Conservation (phyloP, 2,329 filamentous ascomycete genomes). For the Fonsecaea pedrosoi region DNA sequence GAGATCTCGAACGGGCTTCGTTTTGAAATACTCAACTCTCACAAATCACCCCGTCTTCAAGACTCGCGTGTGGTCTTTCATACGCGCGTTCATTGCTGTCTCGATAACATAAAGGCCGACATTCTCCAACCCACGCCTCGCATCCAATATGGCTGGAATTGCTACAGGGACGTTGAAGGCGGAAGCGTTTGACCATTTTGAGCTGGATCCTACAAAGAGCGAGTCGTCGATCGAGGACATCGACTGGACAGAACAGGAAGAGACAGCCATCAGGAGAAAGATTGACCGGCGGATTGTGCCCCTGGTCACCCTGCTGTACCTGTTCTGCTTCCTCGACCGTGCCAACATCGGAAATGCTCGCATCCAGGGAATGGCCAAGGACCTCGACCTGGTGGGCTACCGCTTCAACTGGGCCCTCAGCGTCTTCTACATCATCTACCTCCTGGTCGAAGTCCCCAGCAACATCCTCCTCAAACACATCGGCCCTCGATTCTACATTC, state of each 20-base stretch:
- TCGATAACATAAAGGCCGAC: background rate
- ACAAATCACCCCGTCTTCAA: background rate
- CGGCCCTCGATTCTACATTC: constrained; percentile 51
- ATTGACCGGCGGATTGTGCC: constrained; percentile 36
- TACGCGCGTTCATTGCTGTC: background rate
- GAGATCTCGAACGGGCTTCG: background rate
- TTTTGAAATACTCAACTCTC: background rate
- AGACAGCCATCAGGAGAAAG: constrained; percentile 34
- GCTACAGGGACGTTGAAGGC: constrained; percentile 20
- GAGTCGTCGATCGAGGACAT: constrained; percentile 27
- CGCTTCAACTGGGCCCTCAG: constrained; percentile 49
- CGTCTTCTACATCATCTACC: constrained; percentile 55
- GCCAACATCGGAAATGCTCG: constrained; percentile 36
- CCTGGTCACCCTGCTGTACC: constrained; percentile 35
- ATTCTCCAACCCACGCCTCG: background rate
- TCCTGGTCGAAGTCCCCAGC: constrained; percentile 62
- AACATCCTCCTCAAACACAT: constrained; percentile 65
- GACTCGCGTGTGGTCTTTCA: background rate
- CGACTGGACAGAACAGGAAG: constrained; percentile 37
- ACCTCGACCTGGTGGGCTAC: constrained; percentile 55
- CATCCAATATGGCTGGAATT: constrained; percentile 9
- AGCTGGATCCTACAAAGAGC: constrained; percentile 26
- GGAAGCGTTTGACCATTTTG: constrained; percentile 22
- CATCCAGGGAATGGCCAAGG: constrained; percentile 53
- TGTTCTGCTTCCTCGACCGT: constrained; percentile 36